phyloP scores from a whole-genome alignment of 2,329 filamentous ascomycete species.

The Aspergillus sp. region DNA sequence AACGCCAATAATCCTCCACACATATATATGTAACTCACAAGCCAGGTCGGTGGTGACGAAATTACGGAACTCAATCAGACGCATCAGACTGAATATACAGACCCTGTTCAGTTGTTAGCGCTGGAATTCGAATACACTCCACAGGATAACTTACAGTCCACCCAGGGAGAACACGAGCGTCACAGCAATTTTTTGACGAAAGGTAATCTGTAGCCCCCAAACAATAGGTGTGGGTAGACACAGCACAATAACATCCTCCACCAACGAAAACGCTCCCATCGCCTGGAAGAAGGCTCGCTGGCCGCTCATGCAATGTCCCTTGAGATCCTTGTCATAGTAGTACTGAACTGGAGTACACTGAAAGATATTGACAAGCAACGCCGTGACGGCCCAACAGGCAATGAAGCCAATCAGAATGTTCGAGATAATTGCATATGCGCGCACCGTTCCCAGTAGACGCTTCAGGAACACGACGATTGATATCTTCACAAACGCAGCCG shows the following conservation, averaged over 20 bases:
- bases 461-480: constrained; percentile 17
- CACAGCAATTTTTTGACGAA: constrained; percentile 14
- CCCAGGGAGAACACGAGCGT: constrained; percentile 16
- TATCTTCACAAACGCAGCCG: constrained; percentile 17
- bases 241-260: constrained; percentile 16
- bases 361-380: constrained; percentile 15
- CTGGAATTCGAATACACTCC: too few relatives aligned
- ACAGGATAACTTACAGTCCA: constrained; percentile 8
- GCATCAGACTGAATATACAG: constrained; percentile 25
- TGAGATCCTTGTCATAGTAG: constrained; percentile 15
- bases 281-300: constrained; percentile 16
- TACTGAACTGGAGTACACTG: constrained; percentile 17
- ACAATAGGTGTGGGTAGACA: constrained; percentile 14
- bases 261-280: constrained; percentile 14
- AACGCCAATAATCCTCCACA: too few relatives aligned
- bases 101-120: constrained; percentile 13
- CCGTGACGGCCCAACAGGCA: constrained; percentile 13
- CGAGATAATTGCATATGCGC: constrained; percentile 3
- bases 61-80: constrained; percentile 17
- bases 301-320: constrained; percentile 14
- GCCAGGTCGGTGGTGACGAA: constrained; percentile 14
- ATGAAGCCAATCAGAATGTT: constrained; percentile 15
- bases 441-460: constrained; percentile 14
- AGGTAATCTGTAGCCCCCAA: constrained; percentile 14
- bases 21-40: not conserved